Evolutionary conservation across 257 asterid species (phyloP).

Genomic region (Catharanthus roseus): DNA sequence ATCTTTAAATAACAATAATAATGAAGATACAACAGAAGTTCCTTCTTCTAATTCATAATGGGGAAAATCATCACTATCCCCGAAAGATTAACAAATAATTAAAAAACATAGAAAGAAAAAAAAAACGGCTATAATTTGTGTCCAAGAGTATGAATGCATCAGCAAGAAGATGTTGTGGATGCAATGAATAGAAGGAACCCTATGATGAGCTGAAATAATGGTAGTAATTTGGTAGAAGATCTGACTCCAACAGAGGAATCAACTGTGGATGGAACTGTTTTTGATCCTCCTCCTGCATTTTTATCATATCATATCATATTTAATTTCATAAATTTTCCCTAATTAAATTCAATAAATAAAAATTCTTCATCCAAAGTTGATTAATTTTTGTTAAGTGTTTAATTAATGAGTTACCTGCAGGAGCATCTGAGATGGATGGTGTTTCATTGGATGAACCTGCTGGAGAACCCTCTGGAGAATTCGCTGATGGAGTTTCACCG

Average conservation of each 20-base stretch:
- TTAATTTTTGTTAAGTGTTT: too few relatives aligned
- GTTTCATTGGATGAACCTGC: conserved; percentile 18
- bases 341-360: not conserved
- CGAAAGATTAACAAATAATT: not conserved
- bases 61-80: not conserved
- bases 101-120: not conserved
- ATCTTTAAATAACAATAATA: not conserved
- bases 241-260: conserved; percentile 30
- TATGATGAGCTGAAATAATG: conserved; percentile 13
- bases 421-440: conserved; percentile 20
- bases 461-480: conserved; percentile 22
- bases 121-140: not conserved
- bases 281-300: conserved; percentile 34
- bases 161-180: conserved; percentile 16
- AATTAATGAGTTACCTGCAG: conserved; percentile 9
- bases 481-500: conserved; percentile 26
- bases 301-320: too few relatives aligned
- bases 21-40: conserved; percentile 1
- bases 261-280: conserved; percentile 30
- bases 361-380: too few relatives aligned
- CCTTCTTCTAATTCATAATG: not conserved
- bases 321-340: not conserved
- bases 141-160: conserved; percentile 9
- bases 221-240: too few relatives aligned
- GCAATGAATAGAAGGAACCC: conserved; percentile 28